Evolutionary conservation across 208 protist genomes (phyloP).

Genomic region (Leishmania tarentolae): DNA sequence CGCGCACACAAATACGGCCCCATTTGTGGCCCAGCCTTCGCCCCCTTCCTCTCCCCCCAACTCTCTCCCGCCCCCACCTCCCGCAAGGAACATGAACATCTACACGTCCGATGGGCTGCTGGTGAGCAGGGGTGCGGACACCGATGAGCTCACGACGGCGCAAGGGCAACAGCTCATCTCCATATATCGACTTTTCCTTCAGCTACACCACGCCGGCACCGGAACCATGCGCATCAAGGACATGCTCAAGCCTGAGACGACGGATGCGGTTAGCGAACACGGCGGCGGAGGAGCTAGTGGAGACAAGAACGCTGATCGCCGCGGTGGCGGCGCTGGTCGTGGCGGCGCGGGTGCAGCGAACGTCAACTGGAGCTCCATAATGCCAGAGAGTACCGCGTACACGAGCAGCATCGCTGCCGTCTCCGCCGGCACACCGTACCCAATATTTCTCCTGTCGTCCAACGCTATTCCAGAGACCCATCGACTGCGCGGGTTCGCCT

Average conservation of each 20-base stretch:
- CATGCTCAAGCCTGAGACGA: slow-evolving; percentile 23
- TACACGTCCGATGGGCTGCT: slow-evolving; percentile 53
- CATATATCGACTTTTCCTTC: slow-evolving; percentile 70
- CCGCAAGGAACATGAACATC: slow-evolving; percentile 29
- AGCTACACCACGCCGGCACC: slow-evolving; percentile 47
- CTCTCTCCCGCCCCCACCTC: not conserved
- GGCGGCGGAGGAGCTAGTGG: not conserved
- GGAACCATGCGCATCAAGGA: slow-evolving; percentile 19
- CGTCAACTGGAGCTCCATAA: slow-evolving; percentile 7
- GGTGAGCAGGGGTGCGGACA: slow-evolving; percentile 6
- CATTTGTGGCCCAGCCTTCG: not conserved
- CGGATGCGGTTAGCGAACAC: not conserved
- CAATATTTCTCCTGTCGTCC: slow-evolving; percentile 29
- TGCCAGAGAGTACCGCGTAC: slow-evolving; percentile 12
- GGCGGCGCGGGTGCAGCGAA: not conserved
- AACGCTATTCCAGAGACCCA: slow-evolving; percentile 30
- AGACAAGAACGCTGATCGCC: not conserved
- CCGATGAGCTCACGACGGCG: slow-evolving; percentile 7
- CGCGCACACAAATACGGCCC: not conserved
- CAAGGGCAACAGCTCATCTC: slow-evolving; percentile 57
- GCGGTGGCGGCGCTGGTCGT: slow-evolving; percentile 2
- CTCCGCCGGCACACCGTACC: slow-evolving; percentile 26
- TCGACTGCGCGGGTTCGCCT: slow-evolving; percentile 28
- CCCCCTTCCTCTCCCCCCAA: no score
- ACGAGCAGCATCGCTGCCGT: slow-evolving; percentile 23